phyloP scores from a whole-genome alignment of 441 rosid species.

The Mallotus repandus region DNA sequence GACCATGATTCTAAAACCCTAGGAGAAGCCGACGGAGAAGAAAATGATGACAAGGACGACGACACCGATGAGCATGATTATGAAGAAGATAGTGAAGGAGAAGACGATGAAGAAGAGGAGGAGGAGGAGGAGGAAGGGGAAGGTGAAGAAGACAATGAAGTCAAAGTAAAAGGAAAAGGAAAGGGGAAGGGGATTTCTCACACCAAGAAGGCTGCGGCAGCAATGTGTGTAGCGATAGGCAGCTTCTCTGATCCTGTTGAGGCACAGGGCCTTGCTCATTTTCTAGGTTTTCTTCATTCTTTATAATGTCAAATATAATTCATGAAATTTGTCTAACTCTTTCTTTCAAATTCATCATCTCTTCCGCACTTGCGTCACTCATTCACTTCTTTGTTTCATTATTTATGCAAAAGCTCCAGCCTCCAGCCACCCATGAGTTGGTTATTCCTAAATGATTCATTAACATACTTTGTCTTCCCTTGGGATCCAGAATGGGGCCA shows the following conservation, averaged over 20 bases:
- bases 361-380: not conserved
- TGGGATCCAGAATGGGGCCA: no score
- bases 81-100: slow-evolving; percentile 36
- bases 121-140: slow-evolving; percentile 26
- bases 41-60: slow-evolving; percentile 32
- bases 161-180: slow-evolving; percentile 3
- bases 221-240: slow-evolving; percentile 96
- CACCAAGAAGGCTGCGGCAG: slow-evolving; percentile 99
- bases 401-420: not conserved
- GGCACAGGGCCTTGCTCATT: slow-evolving; percentile 95
- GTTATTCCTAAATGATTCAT: no score
- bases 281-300: slow-evolving; percentile 58
- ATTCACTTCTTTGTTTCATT: not conserved
- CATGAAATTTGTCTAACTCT: not conserved
- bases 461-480: no score
- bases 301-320: not conserved
- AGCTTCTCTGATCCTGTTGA: slow-evolving; percentile 94
- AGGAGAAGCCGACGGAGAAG: slow-evolving; percentile 23
- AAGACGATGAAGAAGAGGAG: slow-evolving; percentile 19
- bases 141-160: slow-evolving; percentile 27
- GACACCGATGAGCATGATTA: slow-evolving; percentile 28
- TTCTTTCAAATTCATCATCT: no score
- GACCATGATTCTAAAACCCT: slow-evolving; percentile 33
- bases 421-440: no score
- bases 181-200: slow-evolving; percentile 37